Percentiles rank a stretch among this genome's conserved stretches.
Conservation (phyloP, 1,139 yeast species). For the Meyerozyma sp. region DNA sequence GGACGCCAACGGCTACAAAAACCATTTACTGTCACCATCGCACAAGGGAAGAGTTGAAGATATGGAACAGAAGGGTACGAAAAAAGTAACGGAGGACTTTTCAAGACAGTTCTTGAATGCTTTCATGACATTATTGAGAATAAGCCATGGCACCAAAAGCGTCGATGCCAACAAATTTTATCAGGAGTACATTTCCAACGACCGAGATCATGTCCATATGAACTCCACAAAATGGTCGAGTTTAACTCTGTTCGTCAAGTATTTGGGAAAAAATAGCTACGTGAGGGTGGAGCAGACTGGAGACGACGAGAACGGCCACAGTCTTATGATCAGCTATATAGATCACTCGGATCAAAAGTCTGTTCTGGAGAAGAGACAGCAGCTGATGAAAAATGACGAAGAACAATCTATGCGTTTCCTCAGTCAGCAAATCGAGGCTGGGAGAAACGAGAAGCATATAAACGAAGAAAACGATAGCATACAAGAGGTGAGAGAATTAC, state of each 20-base stretch:
- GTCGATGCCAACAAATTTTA: constrained; percentile 82
- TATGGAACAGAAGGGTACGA: constrained; percentile 31
- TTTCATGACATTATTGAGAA: constrained; percentile 58
- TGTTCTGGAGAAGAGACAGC: not conserved
- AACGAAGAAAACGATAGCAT: not conserved
- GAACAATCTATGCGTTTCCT: constrained; percentile 5
- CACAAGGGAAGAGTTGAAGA: constrained; percentile 54
- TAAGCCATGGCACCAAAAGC: constrained; percentile 76
- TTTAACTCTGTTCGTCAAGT: constrained; percentile 63
- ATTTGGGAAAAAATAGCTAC: constrained; percentile 56
- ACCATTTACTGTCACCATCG: constrained; percentile 74
- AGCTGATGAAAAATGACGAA: constrained; percentile 8
- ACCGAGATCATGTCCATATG: constrained; percentile 82
- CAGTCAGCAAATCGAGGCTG: constrained; percentile 8
- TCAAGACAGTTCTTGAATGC: constrained; percentile 57
- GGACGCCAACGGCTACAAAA: constrained; percentile 91
- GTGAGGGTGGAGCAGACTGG: constrained; percentile 45
- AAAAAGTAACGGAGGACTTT: constrained; percentile 49
- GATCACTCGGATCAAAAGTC: not conserved
- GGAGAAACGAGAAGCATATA: constrained; percentile 3
- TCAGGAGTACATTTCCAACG: constrained; percentile 74
- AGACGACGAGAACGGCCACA: constrained; percentile 28
- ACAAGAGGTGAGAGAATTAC: not conserved
- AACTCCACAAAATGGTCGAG: constrained; percentile 81
- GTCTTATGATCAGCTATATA: not conserved